Evolutionary conservation across 2,329 filamentous ascomycete genomes (phyloP).

Genomic region (Trichoderma lentiforme): DNA sequence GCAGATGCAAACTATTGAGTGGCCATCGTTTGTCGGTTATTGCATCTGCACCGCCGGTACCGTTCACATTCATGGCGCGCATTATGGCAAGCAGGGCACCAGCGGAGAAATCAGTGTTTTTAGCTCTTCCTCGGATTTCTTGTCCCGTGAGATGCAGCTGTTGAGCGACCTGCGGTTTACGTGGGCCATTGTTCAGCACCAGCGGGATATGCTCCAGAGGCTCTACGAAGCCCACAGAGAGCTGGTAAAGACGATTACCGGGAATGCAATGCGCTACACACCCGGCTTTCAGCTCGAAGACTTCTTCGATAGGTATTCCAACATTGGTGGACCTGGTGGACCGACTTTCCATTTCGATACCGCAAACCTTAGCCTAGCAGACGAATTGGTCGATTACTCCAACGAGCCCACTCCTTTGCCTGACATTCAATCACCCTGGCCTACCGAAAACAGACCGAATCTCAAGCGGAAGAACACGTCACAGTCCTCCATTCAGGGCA

Average conservation of each 20-base stretch:
- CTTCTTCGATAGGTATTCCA: slow-evolving; percentile 77
- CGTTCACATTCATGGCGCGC: slow-evolving; percentile 80
- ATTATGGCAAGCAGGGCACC: slow-evolving; percentile 60
- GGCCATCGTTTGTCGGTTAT: slow-evolving; percentile 83
- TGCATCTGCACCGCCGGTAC: slow-evolving; percentile 84
- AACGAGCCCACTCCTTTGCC: slow-evolving; percentile 53
- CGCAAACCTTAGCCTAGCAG: slow-evolving; percentile 68
- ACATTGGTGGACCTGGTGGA: slow-evolving; percentile 55
- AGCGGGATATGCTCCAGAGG: slow-evolving; percentile 72
- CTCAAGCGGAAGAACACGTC: slow-evolving; percentile 50
- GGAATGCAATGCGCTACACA: slow-evolving; percentile 65
- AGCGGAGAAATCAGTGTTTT: slow-evolving; percentile 60
- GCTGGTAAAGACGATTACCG: slow-evolving; percentile 68
- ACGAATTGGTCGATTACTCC: slow-evolving; percentile 60
- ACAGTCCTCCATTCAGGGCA: slow-evolving; percentile 33
- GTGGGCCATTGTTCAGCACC: slow-evolving; percentile 77
- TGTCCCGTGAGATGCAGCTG: slow-evolving; percentile 76
- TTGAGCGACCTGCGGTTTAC: slow-evolving; percentile 69
- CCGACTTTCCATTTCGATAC: slow-evolving; percentile 65
- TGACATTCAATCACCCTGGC: slow-evolving; percentile 45
- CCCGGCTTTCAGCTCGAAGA: slow-evolving; percentile 82
- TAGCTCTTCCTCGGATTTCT: slow-evolving; percentile 61
- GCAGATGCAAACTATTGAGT: slow-evolving; percentile 71
- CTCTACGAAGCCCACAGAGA: slow-evolving; percentile 78
- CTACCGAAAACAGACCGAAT: slow-evolving; percentile 33